Conservation (phyloP, 1,284 basidiomycete genomes). For the Mycena sp. region DNA sequence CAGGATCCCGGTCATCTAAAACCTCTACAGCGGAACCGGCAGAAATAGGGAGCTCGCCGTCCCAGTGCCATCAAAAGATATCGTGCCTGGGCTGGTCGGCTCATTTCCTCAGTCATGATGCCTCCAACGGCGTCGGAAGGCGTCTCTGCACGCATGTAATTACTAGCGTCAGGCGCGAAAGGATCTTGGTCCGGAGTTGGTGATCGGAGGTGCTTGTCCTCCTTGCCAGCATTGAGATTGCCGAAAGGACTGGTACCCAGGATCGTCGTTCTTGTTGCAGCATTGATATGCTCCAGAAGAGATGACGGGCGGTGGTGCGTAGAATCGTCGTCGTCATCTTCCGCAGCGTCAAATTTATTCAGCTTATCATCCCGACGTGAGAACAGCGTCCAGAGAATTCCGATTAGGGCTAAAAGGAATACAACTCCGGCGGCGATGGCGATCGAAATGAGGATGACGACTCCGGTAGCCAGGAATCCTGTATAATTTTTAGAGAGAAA, state of each 20-base stretch:
- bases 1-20: constrained; percentile 80
- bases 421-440: constrained; percentile 96
- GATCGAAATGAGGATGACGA: constrained; percentile 97
- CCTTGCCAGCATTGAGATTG: constrained; percentile 58
- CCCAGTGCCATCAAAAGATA: constrained; percentile 83
- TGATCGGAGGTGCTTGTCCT: constrained; percentile 40
- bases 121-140: constrained; percentile 78
- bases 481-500: constrained; percentile 20
- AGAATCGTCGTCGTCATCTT: constrained; percentile 82
- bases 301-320: constrained; percentile 80
- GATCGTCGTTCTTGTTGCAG: constrained; percentile 83
- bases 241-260: constrained; percentile 68
- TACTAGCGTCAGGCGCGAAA: constrained; percentile 77
- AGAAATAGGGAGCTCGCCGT: constrained; percentile 77
- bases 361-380: constrained; percentile 78
- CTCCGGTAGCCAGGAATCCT: constrained; percentile 91
- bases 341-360: constrained; percentile 62
- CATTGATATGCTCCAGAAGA: constrained; percentile 87
- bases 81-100: constrained; percentile 77
- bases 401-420: constrained; percentile 88
- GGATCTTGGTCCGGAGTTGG: constrained; percentile 56
- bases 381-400: constrained; percentile 90
- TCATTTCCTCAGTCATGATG: constrained; percentile 70
- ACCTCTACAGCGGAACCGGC: constrained; percentile 81
- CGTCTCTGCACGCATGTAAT: constrained; percentile 80